Evolutionary conservation across 805 yeast genomes (phyloP), one percentile per base, ranked within the genome.

Genomic region (Ogataea naganishii): DNA sequence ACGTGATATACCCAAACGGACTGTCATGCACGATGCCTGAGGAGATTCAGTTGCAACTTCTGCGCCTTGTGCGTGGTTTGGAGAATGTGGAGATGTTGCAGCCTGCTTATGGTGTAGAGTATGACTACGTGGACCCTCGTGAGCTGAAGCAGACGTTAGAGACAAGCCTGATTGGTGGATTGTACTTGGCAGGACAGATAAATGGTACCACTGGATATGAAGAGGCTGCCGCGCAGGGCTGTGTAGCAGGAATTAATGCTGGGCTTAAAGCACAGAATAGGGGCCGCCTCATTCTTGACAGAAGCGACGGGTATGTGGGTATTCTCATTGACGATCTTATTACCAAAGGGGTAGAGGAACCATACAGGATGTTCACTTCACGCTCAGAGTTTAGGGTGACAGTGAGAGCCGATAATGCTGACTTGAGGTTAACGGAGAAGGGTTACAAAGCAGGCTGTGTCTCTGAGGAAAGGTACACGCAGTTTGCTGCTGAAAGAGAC

Each of bases 131-230:
- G 18, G 96, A 92, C 47, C 98, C 99, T 3, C 67, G 95, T 39
- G 95, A 88, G 47, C 63, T 92, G 33, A 66, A 66, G 31, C 68
- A 64, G 26, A 81, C 94, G 0, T 56, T 92, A 27, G 95, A 89
- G 47, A 84, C 97, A 0, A 86, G 84, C 44, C 53, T 69, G 4
- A 74, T 92, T 3, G 57, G 66, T 8, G 96, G 96, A 0, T 56
- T 92, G 21, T 92, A 59, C 51, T 60, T 92, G 26, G 99, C 98
- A 0, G 99, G 99, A 2, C 99, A 92, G 53, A 92, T 92, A 24
- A 92, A 92, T 49, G 99, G 99, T 20, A 92, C 99, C 0, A 92
- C 99, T 0, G 99, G 99, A 0, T 92, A 92, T 46, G 99, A 92
- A 58, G 99, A 92, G 51, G 99, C 99, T 0, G 95, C 96, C 3